Percentiles rank a stretch among this genome's conserved stretches.
Evolutionary conservation across 2,329 filamentous ascomycete species (phyloP).

Genomic region (Penicillium sp.): DNA sequence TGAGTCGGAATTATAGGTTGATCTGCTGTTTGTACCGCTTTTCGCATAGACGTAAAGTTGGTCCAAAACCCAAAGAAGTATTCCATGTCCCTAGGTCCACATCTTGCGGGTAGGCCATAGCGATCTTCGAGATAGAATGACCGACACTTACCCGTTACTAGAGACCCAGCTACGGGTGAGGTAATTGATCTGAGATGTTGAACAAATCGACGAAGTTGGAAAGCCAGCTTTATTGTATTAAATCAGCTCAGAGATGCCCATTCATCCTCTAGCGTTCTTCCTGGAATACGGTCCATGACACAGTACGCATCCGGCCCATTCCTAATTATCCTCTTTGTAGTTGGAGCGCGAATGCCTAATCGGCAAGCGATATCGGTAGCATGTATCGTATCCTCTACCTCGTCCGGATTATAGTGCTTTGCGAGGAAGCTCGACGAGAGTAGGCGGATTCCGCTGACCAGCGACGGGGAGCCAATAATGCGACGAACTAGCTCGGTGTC

Average conservation of each 20-base stretch:
- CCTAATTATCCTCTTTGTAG: conserved; percentile 11
- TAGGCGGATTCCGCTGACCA: neutral
- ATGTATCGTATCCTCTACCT: conserved; percentile 14
- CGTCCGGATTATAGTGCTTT: conserved; percentile 4
- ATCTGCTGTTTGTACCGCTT: conserved; percentile 11
- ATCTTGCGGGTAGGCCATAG: conserved; percentile 17
- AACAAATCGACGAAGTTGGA: conserved; percentile 21
- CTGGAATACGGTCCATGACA: conserved; percentile 21
- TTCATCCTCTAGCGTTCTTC: conserved; percentile 15
- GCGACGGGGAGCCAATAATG: neutral
- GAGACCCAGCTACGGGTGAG: conserved; percentile 21
- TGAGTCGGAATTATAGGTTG: neutral
- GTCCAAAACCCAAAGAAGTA: conserved; percentile 21
- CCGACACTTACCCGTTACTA: conserved; percentile 9
- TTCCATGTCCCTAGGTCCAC: conserved; percentile 12
- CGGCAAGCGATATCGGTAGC: conserved; percentile 17
- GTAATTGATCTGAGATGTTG: conserved; percentile 16
- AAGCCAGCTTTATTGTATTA: conserved; percentile 16
- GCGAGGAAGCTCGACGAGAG: conserved; percentile 2
- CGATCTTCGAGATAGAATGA: conserved; percentile 24
- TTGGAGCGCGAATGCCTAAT: conserved; percentile 18
- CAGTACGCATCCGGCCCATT: conserved; percentile 10
- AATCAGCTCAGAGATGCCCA: conserved; percentile 21
- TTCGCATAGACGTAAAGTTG: conserved; percentile 15
- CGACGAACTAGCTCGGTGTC: neutral